Percentiles rank a stretch among this genome's conserved stretches.
These are phyloP conservation scores for Linnemannia schmuckeri DNA, from an alignment of 192 early-diverging fungal genomes.

Conservation along the genomic window DNA sequence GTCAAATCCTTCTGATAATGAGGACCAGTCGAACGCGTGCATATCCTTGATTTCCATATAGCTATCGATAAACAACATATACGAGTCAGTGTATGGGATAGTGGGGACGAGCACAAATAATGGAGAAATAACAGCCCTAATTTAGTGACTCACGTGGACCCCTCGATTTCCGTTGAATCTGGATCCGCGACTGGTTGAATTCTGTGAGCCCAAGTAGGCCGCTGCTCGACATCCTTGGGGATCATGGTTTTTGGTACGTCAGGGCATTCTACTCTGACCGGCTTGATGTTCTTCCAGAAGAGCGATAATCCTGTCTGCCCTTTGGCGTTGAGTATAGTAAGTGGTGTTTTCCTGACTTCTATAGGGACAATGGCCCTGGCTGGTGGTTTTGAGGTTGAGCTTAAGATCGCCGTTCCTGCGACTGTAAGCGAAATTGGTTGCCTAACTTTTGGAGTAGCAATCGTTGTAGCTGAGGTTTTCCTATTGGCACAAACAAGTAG, in stretches of 20 bases:
- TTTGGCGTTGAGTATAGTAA: slow-evolving; percentile 15
- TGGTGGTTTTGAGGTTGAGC: slow-evolving; percentile 3
- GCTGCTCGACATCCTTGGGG: slow-evolving; percentile 47
- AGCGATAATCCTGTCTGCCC: slow-evolving; percentile 47
- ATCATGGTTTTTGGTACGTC: slow-evolving; percentile 35
- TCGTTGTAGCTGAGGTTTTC: slow-evolving; percentile 26
- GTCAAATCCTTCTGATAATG: slow-evolving; percentile 41
- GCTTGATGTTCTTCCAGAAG: slow-evolving; percentile 56
- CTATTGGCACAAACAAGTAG: neutral
- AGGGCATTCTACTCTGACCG: slow-evolving; percentile 48
- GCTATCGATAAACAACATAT: neutral
- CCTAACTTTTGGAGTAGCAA: slow-evolving; percentile 16
- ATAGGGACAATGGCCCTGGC: slow-evolving; percentile 37
- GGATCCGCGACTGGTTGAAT: slow-evolving; percentile 30
- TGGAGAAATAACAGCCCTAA: neutral
- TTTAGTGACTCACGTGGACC: slow-evolving; percentile 17
- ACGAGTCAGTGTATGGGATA: neutral
- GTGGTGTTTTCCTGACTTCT: slow-evolving; percentile 44
- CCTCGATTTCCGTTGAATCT: slow-evolving; percentile 13
- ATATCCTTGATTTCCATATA: slow-evolving; percentile 35
- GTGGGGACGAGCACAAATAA: too few species aligned
- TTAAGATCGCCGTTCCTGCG: slow-evolving; percentile 18
- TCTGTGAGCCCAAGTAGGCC: slow-evolving; percentile 54
- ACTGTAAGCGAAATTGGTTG: slow-evolving; percentile 46
- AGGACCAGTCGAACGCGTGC: slow-evolving; percentile 39